Conservation (phyloP, 2,329 filamentous ascomycete genomes). For the Cladosporium sp. region DNA sequence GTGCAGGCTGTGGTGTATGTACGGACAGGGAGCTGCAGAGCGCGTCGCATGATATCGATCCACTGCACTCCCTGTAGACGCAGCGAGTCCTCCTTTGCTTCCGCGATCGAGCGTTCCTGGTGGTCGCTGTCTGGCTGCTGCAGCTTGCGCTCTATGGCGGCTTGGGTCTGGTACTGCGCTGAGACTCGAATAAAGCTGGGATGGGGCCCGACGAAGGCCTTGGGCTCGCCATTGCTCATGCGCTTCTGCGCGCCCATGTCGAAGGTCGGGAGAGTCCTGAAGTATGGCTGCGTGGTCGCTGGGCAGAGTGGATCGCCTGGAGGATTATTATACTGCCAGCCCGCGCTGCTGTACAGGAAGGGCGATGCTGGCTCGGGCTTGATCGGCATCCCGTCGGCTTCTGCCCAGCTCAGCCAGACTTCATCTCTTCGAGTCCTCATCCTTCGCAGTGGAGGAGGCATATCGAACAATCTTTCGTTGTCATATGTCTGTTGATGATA, state of each 20-base stretch:
- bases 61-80: constrained; percentile 84
- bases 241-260: constrained; percentile 37
- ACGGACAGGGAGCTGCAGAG: constrained; percentile 81
- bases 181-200: constrained; percentile 66
- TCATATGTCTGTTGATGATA: background rate
- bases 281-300: background rate
- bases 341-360: background rate
- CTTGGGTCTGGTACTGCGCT: constrained; percentile 79
- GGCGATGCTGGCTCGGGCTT: constrained; percentile 7
- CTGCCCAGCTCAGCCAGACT: constrained; percentile 6
- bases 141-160: constrained; percentile 73
- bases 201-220: constrained; percentile 52
- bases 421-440: background rate
- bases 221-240: constrained; percentile 37
- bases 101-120: constrained; percentile 54
- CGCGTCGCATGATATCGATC: constrained; percentile 81
- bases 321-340: constrained; percentile 1
- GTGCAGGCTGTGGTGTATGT: constrained; percentile 90
- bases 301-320: background rate
- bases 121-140: constrained; percentile 56
- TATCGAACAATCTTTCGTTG: background rate
- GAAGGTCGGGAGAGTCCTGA: background rate
- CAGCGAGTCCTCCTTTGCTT: constrained; percentile 74
- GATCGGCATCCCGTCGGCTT: constrained; percentile 4
- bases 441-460: background rate